Evolutionary conservation across 1,284 basidiomycete species (phyloP).

Genomic region (Ustilago crameri): DNA sequence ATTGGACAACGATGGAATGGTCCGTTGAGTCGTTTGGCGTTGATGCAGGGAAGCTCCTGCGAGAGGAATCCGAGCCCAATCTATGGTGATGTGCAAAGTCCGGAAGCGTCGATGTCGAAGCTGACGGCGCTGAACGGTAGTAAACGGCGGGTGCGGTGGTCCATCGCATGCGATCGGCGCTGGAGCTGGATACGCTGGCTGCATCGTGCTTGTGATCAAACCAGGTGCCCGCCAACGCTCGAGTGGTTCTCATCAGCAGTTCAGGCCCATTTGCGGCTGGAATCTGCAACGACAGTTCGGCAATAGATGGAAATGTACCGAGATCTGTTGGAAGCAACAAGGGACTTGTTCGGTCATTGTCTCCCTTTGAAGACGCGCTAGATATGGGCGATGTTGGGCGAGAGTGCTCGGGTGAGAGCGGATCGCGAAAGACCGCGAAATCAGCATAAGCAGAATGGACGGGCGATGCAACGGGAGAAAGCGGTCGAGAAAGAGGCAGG

Average conservation of each 20-base stretch:
- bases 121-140: slow-evolving; percentile 1
- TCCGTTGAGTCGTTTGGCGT: slow-evolving; percentile 10
- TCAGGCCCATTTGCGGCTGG: slow-evolving; percentile 9
- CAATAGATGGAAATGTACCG: slow-evolving; percentile 23
- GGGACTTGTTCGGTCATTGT: slow-evolving; percentile 24
- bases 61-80: slow-evolving; percentile 1
- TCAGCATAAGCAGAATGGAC: slow-evolving; percentile 26
- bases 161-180: slow-evolving; percentile 37
- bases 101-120: slow-evolving; percentile 8
- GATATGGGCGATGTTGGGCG: slow-evolving; percentile 43
- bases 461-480: slow-evolving; percentile 30
- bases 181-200: background rate
- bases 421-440: slow-evolving; percentile 15
- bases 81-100: slow-evolving; percentile 5
- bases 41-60: slow-evolving; percentile 3
- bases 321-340: slow-evolving; percentile 28
- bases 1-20: slow-evolving; percentile 33
- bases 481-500: slow-evolving; percentile 9
- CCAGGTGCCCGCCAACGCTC: slow-evolving; percentile 18
- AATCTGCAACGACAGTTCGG: slow-evolving; percentile 33
- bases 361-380: slow-evolving; percentile 40
- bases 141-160: slow-evolving; percentile 16
- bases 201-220: slow-evolving; percentile 18
- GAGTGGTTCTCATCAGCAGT: slow-evolving; percentile 5
- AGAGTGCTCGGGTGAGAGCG: slow-evolving; percentile 31